These are phyloP conservation scores for Auriculariales sp. DNA, from an alignment of 768 basidiomycete species.

Conservation along the genomic window DNA sequence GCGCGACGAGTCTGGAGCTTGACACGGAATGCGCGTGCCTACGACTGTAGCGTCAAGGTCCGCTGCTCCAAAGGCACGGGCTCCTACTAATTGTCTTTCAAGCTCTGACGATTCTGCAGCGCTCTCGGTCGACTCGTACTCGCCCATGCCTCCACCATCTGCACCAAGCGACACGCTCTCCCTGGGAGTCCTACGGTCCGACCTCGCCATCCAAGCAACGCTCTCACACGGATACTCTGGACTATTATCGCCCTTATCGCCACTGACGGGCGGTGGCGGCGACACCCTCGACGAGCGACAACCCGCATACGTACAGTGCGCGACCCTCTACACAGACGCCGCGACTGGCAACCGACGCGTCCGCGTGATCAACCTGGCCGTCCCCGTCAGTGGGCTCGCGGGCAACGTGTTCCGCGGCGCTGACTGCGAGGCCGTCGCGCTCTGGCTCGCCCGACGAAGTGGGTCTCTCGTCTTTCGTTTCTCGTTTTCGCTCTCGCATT, in stretches of 20 bases:
- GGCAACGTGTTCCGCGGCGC: conserved; percentile 84
- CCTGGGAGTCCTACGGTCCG: too few relatives aligned
- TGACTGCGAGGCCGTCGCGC: conserved; percentile 75
- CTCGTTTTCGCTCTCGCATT: neutral
- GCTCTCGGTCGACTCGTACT: neutral
- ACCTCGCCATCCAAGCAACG: too few relatives aligned
- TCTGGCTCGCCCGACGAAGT: conserved; percentile 69
- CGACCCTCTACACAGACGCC: conserved; percentile 71
- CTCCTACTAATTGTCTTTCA: neutral
- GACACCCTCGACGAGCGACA: conserved; percentile 48
- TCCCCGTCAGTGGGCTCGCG: conserved; percentile 71
- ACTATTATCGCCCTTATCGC: too few relatives aligned
- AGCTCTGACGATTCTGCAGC: conserved; percentile 23
- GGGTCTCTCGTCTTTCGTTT: conserved; percentile 10
- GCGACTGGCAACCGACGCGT: conserved; percentile 63
- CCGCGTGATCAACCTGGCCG: conserved; percentile 69
- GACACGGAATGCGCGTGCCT: conserved; percentile 54
- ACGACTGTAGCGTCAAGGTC: conserved; percentile 66
- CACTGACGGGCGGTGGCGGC: too few relatives aligned
- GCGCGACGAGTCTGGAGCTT: conserved; percentile 65
- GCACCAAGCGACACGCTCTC: too few relatives aligned
- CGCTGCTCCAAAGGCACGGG: conserved; percentile 72
- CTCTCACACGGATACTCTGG: too few relatives aligned
- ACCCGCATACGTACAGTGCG: conserved; percentile 72
- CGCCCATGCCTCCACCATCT: too few relatives aligned